Conservation (phyloP, 768 basidiomycete genomes). For the Pulveroboletus sp. region DNA sequence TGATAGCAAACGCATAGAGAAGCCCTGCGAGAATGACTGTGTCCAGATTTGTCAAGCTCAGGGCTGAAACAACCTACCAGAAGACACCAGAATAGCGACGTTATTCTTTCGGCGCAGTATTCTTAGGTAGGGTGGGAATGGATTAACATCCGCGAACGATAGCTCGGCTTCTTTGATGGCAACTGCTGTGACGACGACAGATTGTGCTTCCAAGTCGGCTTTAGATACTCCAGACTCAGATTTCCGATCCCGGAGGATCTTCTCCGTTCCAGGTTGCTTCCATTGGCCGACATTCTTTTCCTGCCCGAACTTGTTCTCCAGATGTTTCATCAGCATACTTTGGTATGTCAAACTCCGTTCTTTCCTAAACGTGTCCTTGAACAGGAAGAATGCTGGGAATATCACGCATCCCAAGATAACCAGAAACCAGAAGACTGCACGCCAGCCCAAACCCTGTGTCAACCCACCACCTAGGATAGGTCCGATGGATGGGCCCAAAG, state of each 20-base stretch:
- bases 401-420: slow-evolving; percentile 56
- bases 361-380: slow-evolving; percentile 79
- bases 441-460: slow-evolving; percentile 69
- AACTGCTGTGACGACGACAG: slow-evolving; percentile 6
- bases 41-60: no score
- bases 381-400: slow-evolving; percentile 59
- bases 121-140: slow-evolving; percentile 56
- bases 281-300: slow-evolving; percentile 11
- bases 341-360: slow-evolving; percentile 84
- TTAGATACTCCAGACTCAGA: background rate
- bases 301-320: slow-evolving; percentile 19
- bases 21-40: no score
- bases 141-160: slow-evolving; percentile 68
- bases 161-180: slow-evolving; percentile 46
- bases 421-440: slow-evolving; percentile 84
- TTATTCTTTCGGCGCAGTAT: slow-evolving; percentile 67
- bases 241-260: no score
- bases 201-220: slow-evolving; percentile 24
- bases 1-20: slow-evolving; percentile 67
- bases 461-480: slow-evolving; percentile 69
- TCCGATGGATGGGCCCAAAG: slow-evolving; percentile 68
- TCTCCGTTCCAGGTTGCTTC: no score
- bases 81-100: slow-evolving; percentile 46
- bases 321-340: slow-evolving; percentile 47
- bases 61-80: no score